These are phyloP conservation scores for Prunella vulgaris DNA, from an alignment of 257 asterid genomes.

Conservation along the genomic window DNA sequence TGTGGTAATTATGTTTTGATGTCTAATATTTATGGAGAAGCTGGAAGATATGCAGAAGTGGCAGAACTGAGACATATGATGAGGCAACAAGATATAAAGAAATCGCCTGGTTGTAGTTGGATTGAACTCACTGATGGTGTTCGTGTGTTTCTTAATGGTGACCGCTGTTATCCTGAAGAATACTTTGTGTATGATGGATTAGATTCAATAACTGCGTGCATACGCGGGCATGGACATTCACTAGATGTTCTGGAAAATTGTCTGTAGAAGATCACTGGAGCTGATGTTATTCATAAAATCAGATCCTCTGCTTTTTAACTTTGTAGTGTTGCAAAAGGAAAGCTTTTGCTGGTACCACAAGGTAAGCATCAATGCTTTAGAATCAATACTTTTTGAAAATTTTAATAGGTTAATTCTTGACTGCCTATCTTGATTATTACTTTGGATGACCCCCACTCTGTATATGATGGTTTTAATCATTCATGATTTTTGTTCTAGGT, in stretches of 20 bases:
- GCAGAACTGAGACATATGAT: slow-evolving; percentile 58
- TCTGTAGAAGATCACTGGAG: slow-evolving; percentile 16
- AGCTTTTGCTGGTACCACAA: background rate
- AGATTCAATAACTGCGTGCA: slow-evolving; percentile 48
- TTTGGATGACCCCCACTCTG: background rate
- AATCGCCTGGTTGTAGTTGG: slow-evolving; percentile 94
- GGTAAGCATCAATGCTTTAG: background rate
- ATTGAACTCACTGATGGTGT: slow-evolving; percentile 62
- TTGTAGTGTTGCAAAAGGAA: background rate
- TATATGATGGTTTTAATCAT: background rate
- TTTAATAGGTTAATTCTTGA: background rate
- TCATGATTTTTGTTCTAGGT: no score
- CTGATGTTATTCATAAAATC: background rate
- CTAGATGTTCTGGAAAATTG: slow-evolving; percentile 39
- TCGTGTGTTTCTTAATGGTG: slow-evolving; percentile 57
- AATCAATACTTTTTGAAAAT: background rate
- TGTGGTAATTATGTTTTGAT: slow-evolving; percentile 75
- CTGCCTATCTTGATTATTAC: background rate
- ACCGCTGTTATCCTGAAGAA: slow-evolving; percentile 49
- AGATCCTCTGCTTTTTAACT: background rate
- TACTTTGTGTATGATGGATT: slow-evolving; percentile 43
- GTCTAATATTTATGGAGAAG: slow-evolving; percentile 73
- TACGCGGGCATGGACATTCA: slow-evolving; percentile 38
- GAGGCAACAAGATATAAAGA: slow-evolving; percentile 72
- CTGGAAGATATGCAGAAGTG: slow-evolving; percentile 68